Evolutionary conservation across 768 basidiomycete species (phyloP).

Genomic region (Kwoniella europaea): DNA sequence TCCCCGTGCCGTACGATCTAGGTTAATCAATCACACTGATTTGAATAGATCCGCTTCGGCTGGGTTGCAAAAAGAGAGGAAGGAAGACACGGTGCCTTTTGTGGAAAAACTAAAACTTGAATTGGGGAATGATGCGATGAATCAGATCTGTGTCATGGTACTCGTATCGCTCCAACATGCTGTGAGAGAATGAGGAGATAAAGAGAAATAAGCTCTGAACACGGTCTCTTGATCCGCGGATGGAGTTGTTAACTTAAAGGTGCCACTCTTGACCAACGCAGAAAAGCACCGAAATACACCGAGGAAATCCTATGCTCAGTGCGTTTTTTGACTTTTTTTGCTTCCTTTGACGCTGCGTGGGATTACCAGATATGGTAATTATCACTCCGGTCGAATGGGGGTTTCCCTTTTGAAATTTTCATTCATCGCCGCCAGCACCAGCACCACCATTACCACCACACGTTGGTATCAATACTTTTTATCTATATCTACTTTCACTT

Average conservation of each 20-base stretch:
- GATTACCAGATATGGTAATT: slow-evolving; percentile 3
- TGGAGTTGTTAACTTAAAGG: neutral
- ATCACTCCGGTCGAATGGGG: neutral
- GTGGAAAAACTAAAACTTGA: neutral
- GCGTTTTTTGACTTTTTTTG: neutral
- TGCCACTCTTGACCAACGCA: neutral
- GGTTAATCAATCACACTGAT: neutral
- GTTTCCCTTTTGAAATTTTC: neutral
- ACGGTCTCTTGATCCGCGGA: neutral
- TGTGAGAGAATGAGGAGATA: neutral
- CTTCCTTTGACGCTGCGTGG: neutral
- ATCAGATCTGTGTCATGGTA: too few relatives aligned
- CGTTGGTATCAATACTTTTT: neutral
- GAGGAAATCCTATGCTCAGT: neutral
- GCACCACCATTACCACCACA: neutral
- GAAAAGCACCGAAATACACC: neutral
- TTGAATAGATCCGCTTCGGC: neutral
- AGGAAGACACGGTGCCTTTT: neutral
- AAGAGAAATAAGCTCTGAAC: neutral
- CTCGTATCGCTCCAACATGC: neutral
- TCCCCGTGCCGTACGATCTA: neutral
- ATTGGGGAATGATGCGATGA: neutral
- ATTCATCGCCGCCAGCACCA: slow-evolving; percentile 4
- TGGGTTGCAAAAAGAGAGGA: neutral
- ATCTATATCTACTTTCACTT: slow-evolving; percentile 11